Base-by-base conservation (phyloP, 257 asterid genomes). In the Leptodermis oblonga region DNA sequence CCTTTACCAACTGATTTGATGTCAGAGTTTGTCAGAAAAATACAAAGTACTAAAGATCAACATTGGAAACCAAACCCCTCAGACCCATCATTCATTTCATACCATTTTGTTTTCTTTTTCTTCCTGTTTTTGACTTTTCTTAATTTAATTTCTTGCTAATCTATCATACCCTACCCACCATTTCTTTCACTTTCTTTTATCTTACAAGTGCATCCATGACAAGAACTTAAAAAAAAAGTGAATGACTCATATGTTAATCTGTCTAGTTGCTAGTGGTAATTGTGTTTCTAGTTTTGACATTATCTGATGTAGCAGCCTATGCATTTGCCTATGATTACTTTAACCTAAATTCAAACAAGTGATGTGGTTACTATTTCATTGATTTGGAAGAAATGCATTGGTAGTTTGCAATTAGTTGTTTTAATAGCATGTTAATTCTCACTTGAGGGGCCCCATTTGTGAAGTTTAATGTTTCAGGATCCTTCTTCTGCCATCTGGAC, bases 21-120 rank as follows among this genome's bases (percentile, higher is more conserved):
- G 87, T 80, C 82, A 82, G 80, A 70, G 62, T 30, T 71, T 74
- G 80, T 76, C 77, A 70, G 74, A 28, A 3, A 23, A 54, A 3
- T 39, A 23, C 62, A 66, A 61, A 68, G 68, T 55, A 68, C 62
- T 49, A 72, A 74, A n/a, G 63, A 83, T 83, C 88, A 81, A 76
- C 77, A 25, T 71, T 67, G 87, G 54, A 37, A 70, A 76, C 69
- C 74, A 62, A 78, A 70, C 39, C 30, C 22, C 37, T 66, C 74
- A 77, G 78, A 55, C 79, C 78, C 85, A 66, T 6, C 33, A 25
- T 56, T 30, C 22, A 26, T 13, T 25, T 10, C 36, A 55, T 25
- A 4, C 23, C 12, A 13, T n/a, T 48, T 39, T 30, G n/a, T n/a
- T n/a, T n/a, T n/a, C n/a, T n/a, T 5, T 15, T 48, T 48, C 10